Evolutionary conservation across 768 basidiomycete genomes (phyloP), one percentile per base, ranked within the genome.

Genomic region (Pulveroboletus ravenelii): DNA sequence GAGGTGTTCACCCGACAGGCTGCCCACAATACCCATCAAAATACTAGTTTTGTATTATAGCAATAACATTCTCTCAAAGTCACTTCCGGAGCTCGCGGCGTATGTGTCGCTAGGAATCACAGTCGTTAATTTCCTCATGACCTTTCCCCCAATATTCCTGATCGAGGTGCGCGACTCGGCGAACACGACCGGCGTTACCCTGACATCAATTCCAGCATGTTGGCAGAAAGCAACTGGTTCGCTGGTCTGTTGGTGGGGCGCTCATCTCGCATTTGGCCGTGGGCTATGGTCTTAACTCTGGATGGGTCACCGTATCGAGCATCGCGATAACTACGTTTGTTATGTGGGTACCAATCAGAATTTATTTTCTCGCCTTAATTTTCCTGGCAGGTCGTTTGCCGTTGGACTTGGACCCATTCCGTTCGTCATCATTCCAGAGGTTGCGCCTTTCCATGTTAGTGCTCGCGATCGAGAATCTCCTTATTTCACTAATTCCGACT

Each of bases 361-460:
- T 42, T 10, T 38, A 3, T 13, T 12, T 45, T 50, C 37, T 45
- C 29, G 5, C 34, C 38, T 50, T 50, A 34, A 53, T 32, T 6
- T 35, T 32, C 41, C 51, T 34, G 43, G 41, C 51, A 89, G 89
- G 69, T 87, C 89, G 1, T 97, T 94, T 67, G 89, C 93, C 2
- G 70, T 87, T 31, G 95, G 94, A 2, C 76, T 97, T 15, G 95
- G 95, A 1, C 93, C 95, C 2, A 72, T 97, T 31, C 94, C 95
- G 0, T 98, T 93, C 62, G 82, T 98, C 35, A 84, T 97, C 67
- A 84, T 95, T 30, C 84, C 93, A 14, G 93, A 97, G 62, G 82
- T 96, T 18, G 86, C 93, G 3, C 92, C 92, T 2, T 67, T 78
- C 44, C 78, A 87, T 59, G 91, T 87, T 65, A 54, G 88, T 74